Evolutionary conservation across 2,329 filamentous ascomycete genomes (phyloP).

Genomic region (Tolypocladium cylindrosporum): DNA sequence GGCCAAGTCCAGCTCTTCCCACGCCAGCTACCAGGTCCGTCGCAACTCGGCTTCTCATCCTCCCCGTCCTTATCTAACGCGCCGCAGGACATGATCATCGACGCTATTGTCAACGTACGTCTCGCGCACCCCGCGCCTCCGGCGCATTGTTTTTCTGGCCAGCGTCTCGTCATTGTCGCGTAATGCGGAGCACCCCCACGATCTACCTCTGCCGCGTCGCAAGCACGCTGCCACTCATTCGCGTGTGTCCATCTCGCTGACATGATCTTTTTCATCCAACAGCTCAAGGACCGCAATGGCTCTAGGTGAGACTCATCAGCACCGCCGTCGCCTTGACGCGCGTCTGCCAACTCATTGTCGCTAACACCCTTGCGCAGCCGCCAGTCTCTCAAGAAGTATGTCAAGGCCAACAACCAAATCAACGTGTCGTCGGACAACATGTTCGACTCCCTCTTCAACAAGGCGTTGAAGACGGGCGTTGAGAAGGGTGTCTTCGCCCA

Average conservation of each 20-base stretch:
- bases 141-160: slow-evolving; percentile 24
- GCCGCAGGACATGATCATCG: slow-evolving; percentile 50
- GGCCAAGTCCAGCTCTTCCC: slow-evolving; percentile 39
- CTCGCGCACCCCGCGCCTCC: slow-evolving; percentile 18
- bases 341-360: slow-evolving; percentile 1
- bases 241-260: slow-evolving; percentile 21
- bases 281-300: slow-evolving; percentile 55
- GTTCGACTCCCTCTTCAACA: slow-evolving; percentile 73
- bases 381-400: slow-evolving; percentile 52
- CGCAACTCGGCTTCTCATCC: neutral
- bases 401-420: slow-evolving; percentile 44
- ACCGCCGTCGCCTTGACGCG: neutral
- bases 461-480: slow-evolving; percentile 70
- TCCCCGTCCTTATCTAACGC: slow-evolving; percentile 12
- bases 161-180: slow-evolving; percentile 10
- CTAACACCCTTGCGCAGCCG: slow-evolving; percentile 29
- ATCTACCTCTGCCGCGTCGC: neutral
- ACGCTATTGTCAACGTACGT: slow-evolving; percentile 52
- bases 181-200: neutral
- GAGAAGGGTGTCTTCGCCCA: slow-evolving; percentile 81
- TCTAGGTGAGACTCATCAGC: slow-evolving; percentile 25
- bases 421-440: slow-evolving; percentile 37
- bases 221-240: neutral
- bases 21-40: slow-evolving; percentile 51
- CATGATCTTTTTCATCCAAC: slow-evolving; percentile 17